Conservation (phyloP, 192 early-diverging fungal species). For the Coemansia sp. region DNA sequence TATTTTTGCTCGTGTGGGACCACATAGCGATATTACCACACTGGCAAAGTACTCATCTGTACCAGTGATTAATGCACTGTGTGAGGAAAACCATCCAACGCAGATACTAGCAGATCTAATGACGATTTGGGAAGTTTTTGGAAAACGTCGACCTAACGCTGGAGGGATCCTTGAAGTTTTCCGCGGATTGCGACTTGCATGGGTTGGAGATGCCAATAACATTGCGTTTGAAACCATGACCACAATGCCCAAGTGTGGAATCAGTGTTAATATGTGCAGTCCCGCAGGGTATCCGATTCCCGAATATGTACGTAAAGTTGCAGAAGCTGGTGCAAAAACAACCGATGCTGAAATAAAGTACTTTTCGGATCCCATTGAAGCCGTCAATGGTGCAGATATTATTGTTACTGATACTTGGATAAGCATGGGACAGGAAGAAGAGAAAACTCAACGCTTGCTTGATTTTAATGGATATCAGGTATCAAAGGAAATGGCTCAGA, state of each 20-base stretch:
- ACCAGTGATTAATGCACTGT: constrained; percentile 95
- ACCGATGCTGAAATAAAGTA: constrained; percentile 56
- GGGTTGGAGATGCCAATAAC: constrained; percentile 97
- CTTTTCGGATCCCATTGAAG: constrained; percentile 71
- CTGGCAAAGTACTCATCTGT: constrained; percentile 85
- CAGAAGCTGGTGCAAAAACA: constrained; percentile 59
- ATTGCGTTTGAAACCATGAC: constrained; percentile 87
- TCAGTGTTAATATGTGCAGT: constrained; percentile 78
- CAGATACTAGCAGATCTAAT: constrained; percentile 96
- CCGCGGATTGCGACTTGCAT: constrained; percentile 80
- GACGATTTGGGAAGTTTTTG: constrained; percentile 83
- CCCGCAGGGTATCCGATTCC: constrained; percentile 80
- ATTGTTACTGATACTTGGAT: constrained; percentile 99
- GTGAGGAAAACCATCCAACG: constrained; percentile 92
- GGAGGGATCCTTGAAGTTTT: constrained; percentile 45
- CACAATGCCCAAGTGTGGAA: constrained; percentile 84
- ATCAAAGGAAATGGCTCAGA: constrained; percentile 76
- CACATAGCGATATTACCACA: constrained; percentile 84
- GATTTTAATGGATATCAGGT: constrained; percentile 90
- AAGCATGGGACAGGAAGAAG: constrained; percentile 95
- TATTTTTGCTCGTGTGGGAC: constrained; percentile 91
- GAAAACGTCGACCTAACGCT: constrained; percentile 18
- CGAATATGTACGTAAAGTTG: constrained; percentile 66
- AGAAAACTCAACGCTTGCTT: constrained; percentile 77
- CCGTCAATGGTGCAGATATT: constrained; percentile 77